Base-by-base conservation (phyloP, 2,329 filamentous ascomycete species). In the Sporothrix inflata region DNA sequence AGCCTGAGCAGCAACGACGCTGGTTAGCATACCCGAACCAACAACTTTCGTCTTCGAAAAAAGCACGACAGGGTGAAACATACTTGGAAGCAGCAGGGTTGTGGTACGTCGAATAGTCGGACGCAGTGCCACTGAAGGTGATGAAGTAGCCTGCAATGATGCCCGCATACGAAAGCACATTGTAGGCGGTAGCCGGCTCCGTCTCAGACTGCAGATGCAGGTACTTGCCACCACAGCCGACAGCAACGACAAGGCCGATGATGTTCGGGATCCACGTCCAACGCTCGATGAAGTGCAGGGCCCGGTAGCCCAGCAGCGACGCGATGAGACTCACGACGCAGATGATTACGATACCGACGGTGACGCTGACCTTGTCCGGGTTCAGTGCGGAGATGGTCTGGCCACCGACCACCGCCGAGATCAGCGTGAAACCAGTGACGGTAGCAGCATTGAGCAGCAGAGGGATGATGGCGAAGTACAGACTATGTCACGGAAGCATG, bases 21-120 rank as follows among this genome's bases (percentile, higher is more conserved):
- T 19, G 21, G 40, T 71, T 49, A 61, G 38, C 61, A 66, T 8
- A 53, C 30, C 12, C 47, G 2, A 3, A 19, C 5, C 55, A 24
- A 21, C 24, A 3, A 8, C 42, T 14, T 6, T 30, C 9, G 0
- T 45, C 5, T 11, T n/a, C 63, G 24, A 21, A 3, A 34, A 42
- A 24, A 14, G 8, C 42, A 53, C 21, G 4, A 38, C 42, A 53
- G 30, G 57, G 14, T 2, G 11, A 34, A 27, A 19, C 8, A 12
- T 16, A 83, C 77, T 82, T 80, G 70, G 84, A 81, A 7, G 79
- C 82, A 30, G 79, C 77, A 4, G 85, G 83, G 67, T 82, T 80
- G 78, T 88, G 85, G 75, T 89, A 89, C 9, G 85, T 85, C n/a
- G 84, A 84, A 73, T 88, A 88, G 75, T 89, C 87, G n/a, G 85